Conservation (phyloP, 495 filamentous ascomycete genomes). For the Oleoguttula mirabilis region DNA sequence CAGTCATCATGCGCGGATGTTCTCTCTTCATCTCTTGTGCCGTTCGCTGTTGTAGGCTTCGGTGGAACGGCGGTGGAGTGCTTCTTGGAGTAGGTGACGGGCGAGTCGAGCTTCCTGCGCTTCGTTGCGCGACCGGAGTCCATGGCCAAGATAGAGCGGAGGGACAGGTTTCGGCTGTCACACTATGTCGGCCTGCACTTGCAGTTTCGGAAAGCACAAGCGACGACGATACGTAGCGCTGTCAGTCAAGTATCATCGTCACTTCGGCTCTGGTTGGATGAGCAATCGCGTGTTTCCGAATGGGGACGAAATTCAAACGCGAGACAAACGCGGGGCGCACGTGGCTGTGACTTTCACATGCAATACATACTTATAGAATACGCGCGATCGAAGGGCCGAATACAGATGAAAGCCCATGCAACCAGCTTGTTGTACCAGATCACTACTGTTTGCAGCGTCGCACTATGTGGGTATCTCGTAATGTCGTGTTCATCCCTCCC, state of each 20-base stretch:
- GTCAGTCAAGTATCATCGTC: not conserved
- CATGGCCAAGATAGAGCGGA: slow-evolving; percentile 1
- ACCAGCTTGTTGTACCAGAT: no score
- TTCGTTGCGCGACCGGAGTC: slow-evolving; percentile 10
- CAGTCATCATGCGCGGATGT: slow-evolving; percentile 6
- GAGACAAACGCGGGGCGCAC: not conserved
- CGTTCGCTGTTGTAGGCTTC: not conserved
- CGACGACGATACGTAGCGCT: not conserved
- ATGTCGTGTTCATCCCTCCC: no score
- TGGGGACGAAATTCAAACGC: not conserved
- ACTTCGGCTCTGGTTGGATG: not conserved
- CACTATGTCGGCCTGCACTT: not conserved
- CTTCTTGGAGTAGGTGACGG: slow-evolving; percentile 1
- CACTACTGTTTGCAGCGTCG: no score
- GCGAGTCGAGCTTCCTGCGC: slow-evolving; percentile 12
- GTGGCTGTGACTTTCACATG: no score
- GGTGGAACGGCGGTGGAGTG: slow-evolving; percentile 1
- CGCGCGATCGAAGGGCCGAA: no score
- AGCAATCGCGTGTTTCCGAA: not conserved
- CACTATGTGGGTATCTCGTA: no score
- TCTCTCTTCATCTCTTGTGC: not conserved
- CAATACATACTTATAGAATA: no score
- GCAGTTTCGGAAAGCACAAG: not conserved
- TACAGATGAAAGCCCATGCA: no score
- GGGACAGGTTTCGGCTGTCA: not conserved